Percentiles rank a stretch among this genome's conserved stretches.
Evolutionary conservation across 177 flowering plant species (phyloP).

Genomic region (Telopea speciosissima): DNA sequence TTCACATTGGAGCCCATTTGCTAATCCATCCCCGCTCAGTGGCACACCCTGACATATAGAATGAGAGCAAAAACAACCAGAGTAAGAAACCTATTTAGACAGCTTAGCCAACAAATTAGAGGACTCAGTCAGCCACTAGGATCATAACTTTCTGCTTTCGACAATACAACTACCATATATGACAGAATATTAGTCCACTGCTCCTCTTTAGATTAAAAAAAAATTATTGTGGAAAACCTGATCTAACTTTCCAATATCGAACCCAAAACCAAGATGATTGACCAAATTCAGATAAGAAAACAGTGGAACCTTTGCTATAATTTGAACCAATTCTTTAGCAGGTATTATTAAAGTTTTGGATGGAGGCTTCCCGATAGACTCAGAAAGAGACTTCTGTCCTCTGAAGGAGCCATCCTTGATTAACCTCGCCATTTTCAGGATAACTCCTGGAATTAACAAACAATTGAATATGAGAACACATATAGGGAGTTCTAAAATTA

Average conservation of each 20-base stretch:
- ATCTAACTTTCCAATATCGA: neutral
- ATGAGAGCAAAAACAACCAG: neutral
- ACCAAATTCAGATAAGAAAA: neutral
- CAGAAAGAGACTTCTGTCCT: slow-evolving; percentile 45
- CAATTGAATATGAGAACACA: slow-evolving; percentile 1
- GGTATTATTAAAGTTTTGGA: slow-evolving; percentile 77
- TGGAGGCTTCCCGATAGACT: slow-evolving; percentile 48
- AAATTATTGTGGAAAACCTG: neutral
- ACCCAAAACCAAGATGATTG: neutral
- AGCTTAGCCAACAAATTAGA: neutral
- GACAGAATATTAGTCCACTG: neutral
- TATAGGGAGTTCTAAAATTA: neutral
- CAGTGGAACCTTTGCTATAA: slow-evolving; percentile 69
- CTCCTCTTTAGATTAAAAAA: neutral
- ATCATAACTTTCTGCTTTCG: neutral
- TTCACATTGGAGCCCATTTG: slow-evolving; percentile 42
- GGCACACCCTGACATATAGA: slow-evolving; percentile 56
- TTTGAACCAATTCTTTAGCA: slow-evolving; percentile 81
- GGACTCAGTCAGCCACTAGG: neutral
- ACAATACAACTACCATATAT: neutral
- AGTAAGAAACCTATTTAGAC: neutral
- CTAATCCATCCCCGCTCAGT: slow-evolving; percentile 46
- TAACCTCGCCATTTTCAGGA: slow-evolving; percentile 81
- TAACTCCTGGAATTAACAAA: slow-evolving; percentile 44
- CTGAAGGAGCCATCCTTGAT: slow-evolving; percentile 51